Conservation (phyloP, 1,284 basidiomycete genomes). For the Ustilago bromivora region DNA sequence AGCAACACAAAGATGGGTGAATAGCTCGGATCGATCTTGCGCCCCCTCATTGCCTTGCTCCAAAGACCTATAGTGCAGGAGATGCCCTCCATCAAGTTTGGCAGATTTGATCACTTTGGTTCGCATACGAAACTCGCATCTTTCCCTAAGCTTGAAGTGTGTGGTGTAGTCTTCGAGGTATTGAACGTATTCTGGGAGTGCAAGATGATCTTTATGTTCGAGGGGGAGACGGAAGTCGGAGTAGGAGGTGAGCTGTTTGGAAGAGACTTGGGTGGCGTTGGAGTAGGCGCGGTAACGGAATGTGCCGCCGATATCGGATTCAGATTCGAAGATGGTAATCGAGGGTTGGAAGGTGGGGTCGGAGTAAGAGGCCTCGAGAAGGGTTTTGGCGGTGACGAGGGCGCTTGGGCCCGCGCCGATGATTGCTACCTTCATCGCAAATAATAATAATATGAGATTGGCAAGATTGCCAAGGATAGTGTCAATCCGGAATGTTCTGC, state of each 20-base stretch:
- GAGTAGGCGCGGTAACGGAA: slow-evolving; percentile 72
- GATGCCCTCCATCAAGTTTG: slow-evolving; percentile 42
- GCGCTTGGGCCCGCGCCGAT: slow-evolving; percentile 74
- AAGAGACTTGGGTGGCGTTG: slow-evolving; percentile 75
- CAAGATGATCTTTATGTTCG: slow-evolving; percentile 75
- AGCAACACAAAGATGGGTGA: slow-evolving; percentile 56
- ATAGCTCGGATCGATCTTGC: slow-evolving; percentile 31
- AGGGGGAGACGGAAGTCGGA: slow-evolving; percentile 76
- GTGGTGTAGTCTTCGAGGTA: slow-evolving; percentile 75
- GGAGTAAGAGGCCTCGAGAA: slow-evolving; percentile 61
- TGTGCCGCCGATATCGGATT: slow-evolving; percentile 77
- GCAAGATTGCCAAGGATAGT: neutral
- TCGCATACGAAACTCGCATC: slow-evolving; percentile 45
- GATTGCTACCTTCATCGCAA: slow-evolving; percentile 52
- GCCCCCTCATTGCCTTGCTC: neutral
- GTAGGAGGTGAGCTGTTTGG: slow-evolving; percentile 77
- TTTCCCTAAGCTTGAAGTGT: slow-evolving; percentile 72
- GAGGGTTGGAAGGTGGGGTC: slow-evolving; percentile 72
- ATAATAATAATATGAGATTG: neutral
- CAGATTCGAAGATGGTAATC: slow-evolving; percentile 72
- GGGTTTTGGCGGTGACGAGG: slow-evolving; percentile 76
- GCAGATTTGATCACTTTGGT: slow-evolving; percentile 47
- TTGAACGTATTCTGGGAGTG: slow-evolving; percentile 75
- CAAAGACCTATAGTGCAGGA: slow-evolving; percentile 24
- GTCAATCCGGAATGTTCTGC: neutral